Evolutionary conservation across 2,329 filamentous ascomycete species (phyloP), one percentile per base, ranked within the genome.

Genomic region (Plectosphaerella plurivora): DNA sequence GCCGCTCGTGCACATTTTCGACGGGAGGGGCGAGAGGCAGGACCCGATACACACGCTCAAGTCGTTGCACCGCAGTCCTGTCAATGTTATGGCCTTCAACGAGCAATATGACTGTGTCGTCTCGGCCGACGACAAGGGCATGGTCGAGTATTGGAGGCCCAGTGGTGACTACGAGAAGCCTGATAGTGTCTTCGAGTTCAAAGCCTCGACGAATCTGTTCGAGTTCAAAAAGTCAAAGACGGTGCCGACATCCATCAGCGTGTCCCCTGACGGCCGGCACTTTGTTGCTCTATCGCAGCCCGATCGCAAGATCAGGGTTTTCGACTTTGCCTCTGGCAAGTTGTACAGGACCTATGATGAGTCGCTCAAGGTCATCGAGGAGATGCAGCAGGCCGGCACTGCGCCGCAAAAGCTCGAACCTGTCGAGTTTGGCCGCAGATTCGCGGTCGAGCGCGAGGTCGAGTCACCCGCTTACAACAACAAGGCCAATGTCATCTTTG

Each of bases 181-280:
- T 0, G 86, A 91, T 60, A 91, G 84, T 50, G 91, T 99, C 16
- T 99, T 96, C 66, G 82, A 90, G 59, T 89, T 91, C 73, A 99
- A 99, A 72, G 96, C 91, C 65, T 87, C 89, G 1, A 99, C 94
- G 3, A 94, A 89, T 63, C 78, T 99, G 1, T 99, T 97, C 64
- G 93, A 96, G 50, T 97, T 99, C 74, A 97, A 96, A 65, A 97
- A 97, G 71, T 82, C 89, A 49, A 97, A 96, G 68, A 89, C 91
- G 0, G 82, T 87, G 1, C 92, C 93, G 0, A 83, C 86, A 4
- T 89, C 89, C 11, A 76, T 99, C 47, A 89, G 88, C 0, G 81
- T 99, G 46, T 97, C 94, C 0, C 91, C 92, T 0, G 87, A 87
- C 0, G 91, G 93, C 5, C 82, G 88, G 53, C 89, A 91, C 54